Base-by-base conservation (phyloP, 1,284 basidiomycete genomes). In the Sporisorium iseilematis-ciliati region DNA sequence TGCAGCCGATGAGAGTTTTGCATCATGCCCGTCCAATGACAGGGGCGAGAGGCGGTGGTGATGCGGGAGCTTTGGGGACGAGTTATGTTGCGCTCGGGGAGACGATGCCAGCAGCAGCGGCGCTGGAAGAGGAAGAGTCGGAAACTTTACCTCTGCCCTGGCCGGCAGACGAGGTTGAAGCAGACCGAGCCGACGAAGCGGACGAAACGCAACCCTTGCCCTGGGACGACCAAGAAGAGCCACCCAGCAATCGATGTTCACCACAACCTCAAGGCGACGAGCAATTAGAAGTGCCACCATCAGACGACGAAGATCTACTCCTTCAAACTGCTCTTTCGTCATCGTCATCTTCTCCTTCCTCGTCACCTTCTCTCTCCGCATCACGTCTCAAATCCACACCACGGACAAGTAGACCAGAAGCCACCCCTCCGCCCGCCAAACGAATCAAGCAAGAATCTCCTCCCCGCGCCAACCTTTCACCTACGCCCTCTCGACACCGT, bases 241-340 rank as follows among this genome's bases (percentile, higher is more conserved):
- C 14, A 10, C 23, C n/a, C 21, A 14, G 23, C 1, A 16, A 8
- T 21, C 26, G 20, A 10, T 18, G 21, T 26, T 14, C 40, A 4
- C 43, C 35, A 18, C 50, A 46, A 25, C 21, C 6, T n/a, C 49
- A 23, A 43, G 26, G 43, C 8, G 31, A 26, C n/a, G 23, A 53
- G 2, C 11, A 50, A 0, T 10, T 23, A 35, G 61, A 68, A 33
- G 65, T 68, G 0, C 62, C 62, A 3, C 55, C 71, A 7, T 65
- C 71, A 16, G 71, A 69, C 35, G 67, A 70, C 41, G 66, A 70
- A 41, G 72, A 75, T 10, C 21, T 62, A 5, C 58, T 74, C 3
- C 53, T 66, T 1, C 55, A 72, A 16, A 26, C 20, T 6, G 11
- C 40, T 4, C 50, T 57, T 11, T 40, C 64, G 16, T 26, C 43